Evolutionary conservation across 2,329 filamentous ascomycete species (phyloP), one percentile per base, ranked within the genome.

Genomic region (Phaeoacremonium minimum): DNA sequence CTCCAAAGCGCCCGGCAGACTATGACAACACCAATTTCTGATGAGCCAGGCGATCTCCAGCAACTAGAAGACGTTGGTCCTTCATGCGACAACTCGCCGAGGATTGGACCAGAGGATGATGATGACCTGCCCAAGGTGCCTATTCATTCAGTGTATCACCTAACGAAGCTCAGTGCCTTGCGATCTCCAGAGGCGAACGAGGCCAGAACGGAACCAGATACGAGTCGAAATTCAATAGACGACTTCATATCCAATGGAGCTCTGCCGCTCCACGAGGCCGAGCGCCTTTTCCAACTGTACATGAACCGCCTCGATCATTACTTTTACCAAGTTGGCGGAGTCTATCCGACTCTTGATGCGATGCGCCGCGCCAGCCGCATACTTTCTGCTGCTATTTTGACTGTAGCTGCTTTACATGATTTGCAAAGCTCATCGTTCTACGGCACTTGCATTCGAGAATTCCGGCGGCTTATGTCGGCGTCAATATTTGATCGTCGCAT

Each of bases 301-400:
- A 66, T 64, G 31, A 61, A 69, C 32, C 66, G 64, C 1, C 64
- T 75, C 38, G 71, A 75, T 43, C 61, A 67, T 34, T 63, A 69
- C 36, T 59, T 75, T 40, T 76, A 73, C 38, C 63, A 64, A 4
- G 71, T 72, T 16, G 66, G 71, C 14, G 60, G 72, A 14, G 66
- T 68, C 6, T 72, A 75, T 42, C 58, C 60, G 30, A 66, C 69
- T 6, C 54, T 77, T 2, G 66, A 67, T 1, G 70, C 67, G 6
- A 59, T 80, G 8, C 69, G 77, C 13, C 67, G 71, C 14, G 67
- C 66, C 13, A 80, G 75, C 3, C 66, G 73, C 0, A 58, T 79
- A 2, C 58, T 81, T 9, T 71, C 75, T 7, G 47, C 41, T 66
- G 69, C 44, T 66, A 73, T 47, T 65, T 73, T 45, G 66, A 71